phyloP scores from a whole-genome alignment of 345 rosid genomes.

The Populus nigra region DNA sequence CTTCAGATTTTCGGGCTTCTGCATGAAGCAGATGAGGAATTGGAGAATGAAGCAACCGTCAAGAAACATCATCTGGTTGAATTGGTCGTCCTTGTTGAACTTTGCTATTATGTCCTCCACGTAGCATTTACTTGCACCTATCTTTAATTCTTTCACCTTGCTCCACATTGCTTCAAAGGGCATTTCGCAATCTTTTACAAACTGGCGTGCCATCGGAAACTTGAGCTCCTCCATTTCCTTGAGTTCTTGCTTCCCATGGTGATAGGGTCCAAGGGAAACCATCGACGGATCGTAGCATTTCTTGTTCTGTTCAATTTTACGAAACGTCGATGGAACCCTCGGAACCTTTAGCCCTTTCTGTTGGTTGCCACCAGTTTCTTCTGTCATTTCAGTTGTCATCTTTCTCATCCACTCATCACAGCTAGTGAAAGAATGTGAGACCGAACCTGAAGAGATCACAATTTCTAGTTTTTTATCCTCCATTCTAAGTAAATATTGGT shows the following conservation, averaged over 20 bases:
- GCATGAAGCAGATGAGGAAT: not conserved
- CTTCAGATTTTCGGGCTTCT: not conserved
- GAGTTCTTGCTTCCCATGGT: not conserved
- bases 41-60: constrained; percentile 5
- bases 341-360: not conserved
- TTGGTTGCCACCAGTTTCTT: not conserved
- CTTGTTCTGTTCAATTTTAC: not conserved
- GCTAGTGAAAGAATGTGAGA: no score
- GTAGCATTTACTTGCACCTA: not conserved
- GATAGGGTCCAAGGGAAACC: constrained; percentile 21
- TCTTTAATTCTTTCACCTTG: no score
- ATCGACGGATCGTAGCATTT: not conserved
- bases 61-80: not conserved
- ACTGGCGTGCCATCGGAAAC: not conserved
- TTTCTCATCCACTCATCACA: no score
- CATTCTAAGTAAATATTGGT: no score
- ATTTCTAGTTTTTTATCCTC: no score
- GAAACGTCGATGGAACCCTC: not conserved
- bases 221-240: not conserved
- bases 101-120: no score
- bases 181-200: not conserved
- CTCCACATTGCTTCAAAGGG: no score
- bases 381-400: no score
- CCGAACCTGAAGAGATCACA: no score
- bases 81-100: not conserved